These are phyloP conservation scores for Xylaria sp. DNA, from an alignment of 2,329 filamentous ascomycete species.

Conservation along the genomic window DNA sequence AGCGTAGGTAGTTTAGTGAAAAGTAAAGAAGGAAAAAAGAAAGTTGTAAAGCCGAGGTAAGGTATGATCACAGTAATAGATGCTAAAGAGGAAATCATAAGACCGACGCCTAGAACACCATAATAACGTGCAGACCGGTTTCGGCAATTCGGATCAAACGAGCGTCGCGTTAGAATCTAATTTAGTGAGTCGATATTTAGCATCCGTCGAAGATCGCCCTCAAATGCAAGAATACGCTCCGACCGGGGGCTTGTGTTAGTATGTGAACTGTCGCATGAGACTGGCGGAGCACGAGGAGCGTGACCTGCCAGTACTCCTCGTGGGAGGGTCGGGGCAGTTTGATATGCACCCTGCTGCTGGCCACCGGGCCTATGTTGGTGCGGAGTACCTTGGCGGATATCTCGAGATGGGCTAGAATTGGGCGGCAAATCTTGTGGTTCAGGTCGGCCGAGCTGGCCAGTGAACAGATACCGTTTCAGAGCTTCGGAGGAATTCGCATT, in stretches of 20 bases:
- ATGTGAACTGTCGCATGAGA: slow-evolving; percentile 22
- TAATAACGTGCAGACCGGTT: slow-evolving; percentile 17
- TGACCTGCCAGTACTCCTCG: slow-evolving; percentile 34
- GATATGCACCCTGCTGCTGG: slow-evolving; percentile 17
- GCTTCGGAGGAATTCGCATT: slow-evolving; percentile 52
- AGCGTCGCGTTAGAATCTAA: slow-evolving; percentile 12
- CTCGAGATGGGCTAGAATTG: slow-evolving; percentile 17
- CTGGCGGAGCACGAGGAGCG: slow-evolving; percentile 24
- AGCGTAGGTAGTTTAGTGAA: slow-evolving; percentile 25
- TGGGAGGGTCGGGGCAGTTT: slow-evolving; percentile 21
- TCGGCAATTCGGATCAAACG: background rate
- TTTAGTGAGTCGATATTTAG: slow-evolving; percentile 48
- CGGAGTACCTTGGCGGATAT: slow-evolving; percentile 18
- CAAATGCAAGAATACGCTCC: slow-evolving; percentile 55
- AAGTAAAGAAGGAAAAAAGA: slow-evolving; percentile 28
- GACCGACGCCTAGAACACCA: slow-evolving; percentile 31
- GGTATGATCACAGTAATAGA: slow-evolving; percentile 23
- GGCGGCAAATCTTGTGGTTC: background rate
- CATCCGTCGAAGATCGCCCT: slow-evolving; percentile 59
- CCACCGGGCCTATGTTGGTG: slow-evolving; percentile 15
- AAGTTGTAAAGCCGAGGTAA: slow-evolving; percentile 21
- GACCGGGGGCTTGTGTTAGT: slow-evolving; percentile 33
- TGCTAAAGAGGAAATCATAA: slow-evolving; percentile 13
- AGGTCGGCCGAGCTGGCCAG: slow-evolving; percentile 41
- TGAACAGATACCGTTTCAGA: slow-evolving; percentile 62